Base-by-base conservation (phyloP, 1,284 basidiomycete species). In the Apiotrichum porosum region DNA sequence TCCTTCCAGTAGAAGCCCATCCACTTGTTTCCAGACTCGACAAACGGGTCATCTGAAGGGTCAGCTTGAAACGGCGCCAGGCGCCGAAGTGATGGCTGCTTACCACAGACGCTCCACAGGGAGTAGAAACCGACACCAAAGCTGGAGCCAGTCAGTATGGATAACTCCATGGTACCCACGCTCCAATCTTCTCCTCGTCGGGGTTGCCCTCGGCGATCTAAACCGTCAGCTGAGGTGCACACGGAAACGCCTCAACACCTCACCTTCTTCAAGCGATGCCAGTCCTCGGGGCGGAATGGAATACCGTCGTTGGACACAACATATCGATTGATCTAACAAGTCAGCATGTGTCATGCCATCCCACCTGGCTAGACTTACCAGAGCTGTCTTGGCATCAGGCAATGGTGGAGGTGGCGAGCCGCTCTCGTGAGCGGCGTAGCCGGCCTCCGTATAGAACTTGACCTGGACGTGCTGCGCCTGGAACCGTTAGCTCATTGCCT, bases 1-100 rank as follows among this genome's bases (percentile, higher is more conserved):
- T 88, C 86, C 67, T 92, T 93, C 92, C 92, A 98, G 68, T 95
- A 88, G 70, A 98, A 97, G 2, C 86, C 87, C 91, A 95, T 95
- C 83, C 87, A 91, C 66, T 89, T 81, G 42, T 80, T 81, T 65
- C 88, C 92, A 15, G 88, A 92, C 10, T 83, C 85, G 9, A 97
- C 93, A 63, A 94, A 88, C 0, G 94, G 94, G 57, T 90, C 85
- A 55, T 97, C 93, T n/a, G 51, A 56, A 62, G 18, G 19, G 45
- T 21, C 22, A 31, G 42, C 15, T n/a, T n/a, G 9, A 8, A n/a
- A 10, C n/a, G n/a, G n/a, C n/a, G n/a, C n/a, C n/a, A n/a, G 26
- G 26, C 8, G 26, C 8, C 26, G 8, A 12, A 18, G 47, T 40
- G 14, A 42, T 34, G 28, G 41, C 9, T 26, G 58, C 63, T 52